phyloP scores from a whole-genome alignment of 306 rosid genomes.

The Delonix regia region DNA sequence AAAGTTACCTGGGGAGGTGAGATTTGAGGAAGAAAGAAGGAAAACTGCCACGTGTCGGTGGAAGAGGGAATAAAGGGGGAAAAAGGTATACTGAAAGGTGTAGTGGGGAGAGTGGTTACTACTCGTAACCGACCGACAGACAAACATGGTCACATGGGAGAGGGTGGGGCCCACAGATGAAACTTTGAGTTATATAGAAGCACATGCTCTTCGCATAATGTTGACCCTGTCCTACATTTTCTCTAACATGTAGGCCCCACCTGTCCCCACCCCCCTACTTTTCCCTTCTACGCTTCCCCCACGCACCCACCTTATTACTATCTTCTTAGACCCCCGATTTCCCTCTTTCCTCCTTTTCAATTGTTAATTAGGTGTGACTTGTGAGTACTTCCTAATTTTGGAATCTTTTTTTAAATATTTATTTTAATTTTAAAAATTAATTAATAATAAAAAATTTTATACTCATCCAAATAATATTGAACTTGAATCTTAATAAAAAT shows the following conservation, averaged over 20 bases:
- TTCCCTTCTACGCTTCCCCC: background rate
- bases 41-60: constrained; percentile 22
- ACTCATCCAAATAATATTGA: too few species aligned
- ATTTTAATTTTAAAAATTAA: too few species aligned
- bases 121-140: constrained; percentile 40
- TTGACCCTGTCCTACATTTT: constrained; percentile 44
- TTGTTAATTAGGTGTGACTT: too few species aligned
- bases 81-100: too few species aligned
- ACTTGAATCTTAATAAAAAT: too few species aligned
- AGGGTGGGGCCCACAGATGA: constrained; percentile 33
- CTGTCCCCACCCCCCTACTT: background rate
- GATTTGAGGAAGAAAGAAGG: too few species aligned
- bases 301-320: too few species aligned
- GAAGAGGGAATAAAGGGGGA: background rate
- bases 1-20: background rate
- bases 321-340: too few species aligned
- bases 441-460: too few species aligned
- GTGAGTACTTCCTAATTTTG: too few species aligned
- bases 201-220: constrained; percentile 36
- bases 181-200: background rate
- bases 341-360: too few species aligned
- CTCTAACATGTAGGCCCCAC: constrained; percentile 42
- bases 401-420: too few species aligned
- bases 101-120: background rate
- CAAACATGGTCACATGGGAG: constrained; percentile 55